Percentiles rank a stretch among this genome's conserved stretches.
phyloP scores from a whole-genome alignment of 805 yeast species.

The Myxozyma neotropica region DNA sequence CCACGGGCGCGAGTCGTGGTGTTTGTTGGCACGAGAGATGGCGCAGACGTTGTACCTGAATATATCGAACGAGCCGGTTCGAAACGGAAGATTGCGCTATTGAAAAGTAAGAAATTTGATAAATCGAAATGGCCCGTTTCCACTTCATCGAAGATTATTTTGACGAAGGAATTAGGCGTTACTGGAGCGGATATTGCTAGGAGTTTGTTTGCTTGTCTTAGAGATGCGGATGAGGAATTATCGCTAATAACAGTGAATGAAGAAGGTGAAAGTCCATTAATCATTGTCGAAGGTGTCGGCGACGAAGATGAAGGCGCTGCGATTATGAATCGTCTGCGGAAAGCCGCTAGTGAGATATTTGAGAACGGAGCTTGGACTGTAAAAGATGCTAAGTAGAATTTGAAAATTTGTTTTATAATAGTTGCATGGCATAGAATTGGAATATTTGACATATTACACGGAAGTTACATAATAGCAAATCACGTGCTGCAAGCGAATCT shows the following conservation, averaged over 20 bases:
- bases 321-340: constrained; percentile 84
- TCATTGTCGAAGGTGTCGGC: constrained; percentile 81
- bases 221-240: constrained; percentile 64
- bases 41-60: constrained; percentile 35
- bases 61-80: neutral
- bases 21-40: constrained; percentile 55
- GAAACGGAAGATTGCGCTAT: constrained; percentile 17
- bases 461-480: too few species aligned
- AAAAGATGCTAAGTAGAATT: constrained; percentile 2
- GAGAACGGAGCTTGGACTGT: constrained; percentile 11
- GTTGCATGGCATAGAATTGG: neutral
- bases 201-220: constrained; percentile 68
- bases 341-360: constrained; percentile 67
- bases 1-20: constrained; percentile 83
- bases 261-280: constrained; percentile 57
- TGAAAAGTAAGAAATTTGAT: constrained; percentile 29
- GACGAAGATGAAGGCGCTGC: constrained; percentile 86
- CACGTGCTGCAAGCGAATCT: too few species aligned
- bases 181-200: constrained; percentile 67
- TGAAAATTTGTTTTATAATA: neutral
- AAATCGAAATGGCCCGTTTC: constrained; percentile 5
- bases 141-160: neutral
- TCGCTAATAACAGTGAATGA: constrained; percentile 47
- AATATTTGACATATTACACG: too few species aligned
- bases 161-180: constrained; percentile 45